Evolutionary conservation across 306 rosid genomes (phyloP), one percentile per base, ranked within the genome.

Genomic region (Begonia masoniana): DNA sequence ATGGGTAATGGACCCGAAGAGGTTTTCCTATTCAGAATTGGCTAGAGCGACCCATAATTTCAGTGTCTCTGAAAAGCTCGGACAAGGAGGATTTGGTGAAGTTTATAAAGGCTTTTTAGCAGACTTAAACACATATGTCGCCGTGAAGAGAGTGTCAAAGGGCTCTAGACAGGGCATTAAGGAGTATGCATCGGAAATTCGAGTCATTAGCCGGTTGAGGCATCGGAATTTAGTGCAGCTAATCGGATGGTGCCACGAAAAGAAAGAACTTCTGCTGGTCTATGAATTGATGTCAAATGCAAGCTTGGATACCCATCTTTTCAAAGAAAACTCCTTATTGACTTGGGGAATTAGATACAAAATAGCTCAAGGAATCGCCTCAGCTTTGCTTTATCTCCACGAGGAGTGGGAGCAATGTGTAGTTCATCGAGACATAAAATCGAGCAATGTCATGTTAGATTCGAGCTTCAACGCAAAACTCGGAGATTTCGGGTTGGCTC

Each of bases 391-490:
- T 3, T 67, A 60, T 41, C 41, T 67, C 3, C 72, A 67, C 23
- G 66, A 60, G 51, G 62, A 60, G 46, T 67, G 62, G 39, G 66
- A 67, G 35, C 36, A 67, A 15, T 67, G 72, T 13, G 72, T 67
- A 7, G 8, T 59, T 31, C 71, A 67, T 15, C 50, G 71, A 19
- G 71, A 67, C 42, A 60, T 59, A 2, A 59, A 67, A 15, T 48
- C 71, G 0, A 67, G 71, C 56, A 67, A 67, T 14, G 45, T 67
- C 10, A 67, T 67, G 66, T 43, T 67, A 53, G 72, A 67, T 42
- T 67, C 66, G 9, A 6, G n/a, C n/a, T 60, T 67, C 47, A 54
- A 60, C 14, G 52, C 66, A 0, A 67, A 67, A 45, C 57, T 60
- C 2, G 72, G 72, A 0, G 72, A 67, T 47, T 67, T 67, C 12